phyloP scores from a whole-genome alignment of 495 filamentous ascomycete species.

The Trichoderma parareesei region DNA sequence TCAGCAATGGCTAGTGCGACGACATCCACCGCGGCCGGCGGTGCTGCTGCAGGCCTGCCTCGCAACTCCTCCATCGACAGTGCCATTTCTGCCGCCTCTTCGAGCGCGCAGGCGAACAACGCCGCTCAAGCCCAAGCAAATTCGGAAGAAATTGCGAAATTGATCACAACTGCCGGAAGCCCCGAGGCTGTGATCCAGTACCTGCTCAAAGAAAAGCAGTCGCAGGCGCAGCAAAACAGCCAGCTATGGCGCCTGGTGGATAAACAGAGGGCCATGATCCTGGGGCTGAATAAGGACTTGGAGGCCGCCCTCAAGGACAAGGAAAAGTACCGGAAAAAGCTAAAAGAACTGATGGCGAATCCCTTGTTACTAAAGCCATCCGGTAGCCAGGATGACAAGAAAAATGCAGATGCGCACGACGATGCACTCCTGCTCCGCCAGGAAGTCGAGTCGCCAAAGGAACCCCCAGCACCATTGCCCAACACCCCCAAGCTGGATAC shows the following conservation, averaged over 20 bases:
- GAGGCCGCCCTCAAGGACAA: constrained; percentile 90
- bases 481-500: constrained; percentile 36
- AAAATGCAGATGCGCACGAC: not conserved
- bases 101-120: constrained; percentile 49
- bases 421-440: not conserved
- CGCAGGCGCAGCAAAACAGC: constrained; percentile 76
- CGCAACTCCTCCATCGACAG: constrained; percentile 94
- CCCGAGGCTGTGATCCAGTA: constrained; percentile 83
- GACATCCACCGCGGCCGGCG: constrained; percentile 22
- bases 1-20: constrained; percentile 27
- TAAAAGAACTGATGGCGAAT: constrained; percentile 59
- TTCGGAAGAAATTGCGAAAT: constrained; percentile 57
- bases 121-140: constrained; percentile 47
- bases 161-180: constrained; percentile 78
- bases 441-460: constrained; percentile 14
- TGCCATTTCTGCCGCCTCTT: constrained; percentile 77
- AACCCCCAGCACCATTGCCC: constrained; percentile 29
- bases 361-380: constrained; percentile 17
- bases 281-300: constrained; percentile 91
- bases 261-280: constrained; percentile 88
- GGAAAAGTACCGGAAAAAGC: constrained; percentile 82
- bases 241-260: constrained; percentile 94
- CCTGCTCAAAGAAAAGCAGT: constrained; percentile 84
- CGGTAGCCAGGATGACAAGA: not conserved
- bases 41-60: constrained; percentile 30